A percentile compares a stretch with the other conserved stretches of the same genome.
phyloP scores from a whole-genome alignment of 164 flowering plant genomes.

The Piper longum region DNA sequence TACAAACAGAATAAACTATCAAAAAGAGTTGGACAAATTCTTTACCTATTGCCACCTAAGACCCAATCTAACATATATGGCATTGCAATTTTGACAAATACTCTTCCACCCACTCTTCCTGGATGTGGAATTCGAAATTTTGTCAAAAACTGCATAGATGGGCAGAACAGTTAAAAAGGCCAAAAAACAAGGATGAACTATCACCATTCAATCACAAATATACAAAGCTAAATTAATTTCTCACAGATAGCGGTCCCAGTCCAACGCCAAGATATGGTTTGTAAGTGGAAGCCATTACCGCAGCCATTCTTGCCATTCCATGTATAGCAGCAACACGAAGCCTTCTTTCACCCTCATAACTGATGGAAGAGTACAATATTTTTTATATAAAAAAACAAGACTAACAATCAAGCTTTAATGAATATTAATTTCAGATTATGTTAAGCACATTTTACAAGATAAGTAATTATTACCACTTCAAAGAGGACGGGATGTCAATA shows the following conservation, averaged over 20 bases:
- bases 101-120: conserved; percentile 83
- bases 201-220: background rate
- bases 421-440: background rate
- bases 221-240: conserved; percentile 5
- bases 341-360: conserved; percentile 71
- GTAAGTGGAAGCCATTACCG: conserved; percentile 87
- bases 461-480: conserved; percentile 36
- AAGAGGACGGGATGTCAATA: conserved; percentile 49
- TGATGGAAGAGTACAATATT: conserved; percentile 10
- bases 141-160: conserved; percentile 58
- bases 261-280: conserved; percentile 91
- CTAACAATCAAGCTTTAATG: background rate
- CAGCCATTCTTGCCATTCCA: conserved; percentile 95
- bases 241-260: conserved; percentile 85
- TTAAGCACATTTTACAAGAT: background rate
- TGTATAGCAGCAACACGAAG: conserved; percentile 74
- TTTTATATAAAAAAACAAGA: background rate
- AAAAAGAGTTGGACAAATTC: background rate
- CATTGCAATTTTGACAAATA: conserved; percentile 64
- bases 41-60: conserved; percentile 87
- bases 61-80: conserved; percentile 86
- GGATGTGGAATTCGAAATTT: conserved; percentile 80
- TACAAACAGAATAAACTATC: background rate
- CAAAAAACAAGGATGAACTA: background rate
- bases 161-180: background rate